These are phyloP conservation scores for Ascocoryne sarcoides DNA, from an alignment of 2,329 filamentous ascomycete species.

Conservation along the genomic window DNA sequence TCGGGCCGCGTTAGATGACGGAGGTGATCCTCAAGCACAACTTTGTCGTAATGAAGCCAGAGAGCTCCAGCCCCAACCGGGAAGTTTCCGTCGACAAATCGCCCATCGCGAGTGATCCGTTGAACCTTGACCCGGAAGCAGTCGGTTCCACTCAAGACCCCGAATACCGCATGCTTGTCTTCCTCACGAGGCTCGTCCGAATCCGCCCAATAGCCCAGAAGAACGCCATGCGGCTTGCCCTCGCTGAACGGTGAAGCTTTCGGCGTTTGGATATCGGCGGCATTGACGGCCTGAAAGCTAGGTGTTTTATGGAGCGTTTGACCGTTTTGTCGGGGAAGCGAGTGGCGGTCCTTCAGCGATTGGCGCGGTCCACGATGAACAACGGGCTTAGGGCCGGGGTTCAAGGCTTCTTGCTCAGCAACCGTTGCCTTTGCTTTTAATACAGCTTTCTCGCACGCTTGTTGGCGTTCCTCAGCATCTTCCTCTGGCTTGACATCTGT, in stretches of 20 bases:
- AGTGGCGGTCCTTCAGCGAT: constrained; percentile 15
- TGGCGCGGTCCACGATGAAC: constrained; percentile 17
- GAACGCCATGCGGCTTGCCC: constrained; percentile 20
- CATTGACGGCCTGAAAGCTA: constrained; percentile 23
- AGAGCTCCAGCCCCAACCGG: constrained; percentile 50
- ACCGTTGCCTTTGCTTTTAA: constrained; percentile 19
- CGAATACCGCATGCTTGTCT: constrained; percentile 54
- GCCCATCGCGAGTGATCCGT: constrained; percentile 50
- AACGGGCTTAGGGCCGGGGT: constrained; percentile 14
- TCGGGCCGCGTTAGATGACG: constrained; percentile 42
- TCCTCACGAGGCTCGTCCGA: constrained; percentile 38
- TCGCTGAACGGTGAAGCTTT: constrained; percentile 19
- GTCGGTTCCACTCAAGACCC: constrained; percentile 52
- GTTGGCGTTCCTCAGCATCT: constrained; percentile 15
- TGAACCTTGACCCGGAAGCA: constrained; percentile 58
- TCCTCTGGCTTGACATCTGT: constrained; percentile 27
- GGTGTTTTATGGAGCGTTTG: constrained; percentile 20
- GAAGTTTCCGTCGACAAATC: constrained; percentile 50
- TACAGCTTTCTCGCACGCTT: constrained; percentile 19
- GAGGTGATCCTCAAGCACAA: constrained; percentile 49
- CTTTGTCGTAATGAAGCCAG: constrained; percentile 56
- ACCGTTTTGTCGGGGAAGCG: constrained; percentile 19
- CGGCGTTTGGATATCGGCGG: constrained; percentile 17
- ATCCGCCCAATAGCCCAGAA: constrained; percentile 51
- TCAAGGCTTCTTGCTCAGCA: constrained; percentile 14